Evolutionary conservation across 1,284 basidiomycete species (phyloP).

Genomic region (Ganoderma multipileum): DNA sequence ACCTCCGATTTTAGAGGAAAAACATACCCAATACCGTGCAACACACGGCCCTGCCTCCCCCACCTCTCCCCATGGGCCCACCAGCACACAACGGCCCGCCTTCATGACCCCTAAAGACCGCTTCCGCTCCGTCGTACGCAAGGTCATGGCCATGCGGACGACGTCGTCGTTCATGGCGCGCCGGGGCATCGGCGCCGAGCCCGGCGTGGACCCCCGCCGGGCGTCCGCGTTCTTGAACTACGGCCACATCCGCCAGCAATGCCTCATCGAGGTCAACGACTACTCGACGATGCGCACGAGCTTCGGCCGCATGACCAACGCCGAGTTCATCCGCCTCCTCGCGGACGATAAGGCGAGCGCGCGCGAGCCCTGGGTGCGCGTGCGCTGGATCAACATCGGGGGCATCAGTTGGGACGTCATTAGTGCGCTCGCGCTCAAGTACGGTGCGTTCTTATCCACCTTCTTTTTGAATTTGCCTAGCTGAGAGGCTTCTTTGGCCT

Average conservation of each 20-base stretch:
- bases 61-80: background rate
- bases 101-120: constrained; percentile 48
- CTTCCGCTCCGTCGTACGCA: constrained; percentile 58
- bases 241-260: constrained; percentile 60
- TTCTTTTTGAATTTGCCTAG: background rate
- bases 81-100: constrained; percentile 14
- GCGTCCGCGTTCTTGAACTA: constrained; percentile 56
- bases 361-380: constrained; percentile 62
- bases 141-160: constrained; percentile 63
- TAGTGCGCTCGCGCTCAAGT: constrained; percentile 66
- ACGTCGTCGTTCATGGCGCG: constrained; percentile 50
- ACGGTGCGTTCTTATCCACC: constrained; percentile 47
- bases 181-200: constrained; percentile 60
- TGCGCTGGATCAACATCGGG: constrained; percentile 76
- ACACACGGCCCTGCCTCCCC: background rate
- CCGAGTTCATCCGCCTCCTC: constrained; percentile 60
- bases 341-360: constrained; percentile 45
- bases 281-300: constrained; percentile 62
- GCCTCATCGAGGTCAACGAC: constrained; percentile 66
- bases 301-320: constrained; percentile 60
- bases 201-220: constrained; percentile 65
- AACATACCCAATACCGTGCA: constrained; percentile 1
- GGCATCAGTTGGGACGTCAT: constrained; percentile 78
- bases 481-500: background rate
- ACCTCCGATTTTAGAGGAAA: background rate